Percentiles rank a stretch among this genome's conserved stretches.
Evolutionary conservation across 2,329 filamentous ascomycete genomes (phyloP).

Genomic region (Trichoderma oligosporum): DNA sequence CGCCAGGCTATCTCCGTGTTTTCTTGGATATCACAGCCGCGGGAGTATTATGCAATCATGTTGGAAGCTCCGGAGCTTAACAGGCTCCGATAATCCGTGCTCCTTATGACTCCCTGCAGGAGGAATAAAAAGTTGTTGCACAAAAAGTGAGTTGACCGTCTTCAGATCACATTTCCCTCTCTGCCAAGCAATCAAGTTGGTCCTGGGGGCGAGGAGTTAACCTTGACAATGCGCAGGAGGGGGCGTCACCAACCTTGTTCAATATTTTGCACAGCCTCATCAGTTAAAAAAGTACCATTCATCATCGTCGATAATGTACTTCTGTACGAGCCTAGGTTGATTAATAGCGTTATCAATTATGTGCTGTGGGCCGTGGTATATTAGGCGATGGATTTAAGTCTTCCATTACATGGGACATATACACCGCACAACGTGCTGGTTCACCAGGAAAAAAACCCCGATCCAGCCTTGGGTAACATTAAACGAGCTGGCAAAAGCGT

Average conservation of each 20-base stretch:
- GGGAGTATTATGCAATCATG: not conserved
- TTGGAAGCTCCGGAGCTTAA: not conserved
- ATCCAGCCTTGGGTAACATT: not conserved
- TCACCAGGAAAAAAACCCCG: too few species aligned
- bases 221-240: not conserved
- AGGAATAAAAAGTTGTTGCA: not conserved
- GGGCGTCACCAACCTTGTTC: slow-evolving; percentile 6
- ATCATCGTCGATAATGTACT: not conserved
- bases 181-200: not conserved
- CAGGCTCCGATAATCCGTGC: not conserved
- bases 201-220: not conserved
- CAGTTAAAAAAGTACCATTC: not conserved
- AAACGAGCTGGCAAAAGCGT: not conserved
- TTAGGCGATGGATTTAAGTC: not conserved
- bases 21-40: not conserved
- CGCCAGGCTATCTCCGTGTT: not conserved
- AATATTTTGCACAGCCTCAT: slow-evolving; percentile 18
- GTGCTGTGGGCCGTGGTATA: not conserved
- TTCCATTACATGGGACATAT: not conserved
- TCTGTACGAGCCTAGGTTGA: not conserved
- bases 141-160: not conserved
- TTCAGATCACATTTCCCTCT: not conserved
- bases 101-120: not conserved
- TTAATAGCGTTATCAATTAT: not conserved
- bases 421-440: not conserved